Conservation (phyloP, 352 stramenopile species). For the Globisporangium nunn region DNA sequence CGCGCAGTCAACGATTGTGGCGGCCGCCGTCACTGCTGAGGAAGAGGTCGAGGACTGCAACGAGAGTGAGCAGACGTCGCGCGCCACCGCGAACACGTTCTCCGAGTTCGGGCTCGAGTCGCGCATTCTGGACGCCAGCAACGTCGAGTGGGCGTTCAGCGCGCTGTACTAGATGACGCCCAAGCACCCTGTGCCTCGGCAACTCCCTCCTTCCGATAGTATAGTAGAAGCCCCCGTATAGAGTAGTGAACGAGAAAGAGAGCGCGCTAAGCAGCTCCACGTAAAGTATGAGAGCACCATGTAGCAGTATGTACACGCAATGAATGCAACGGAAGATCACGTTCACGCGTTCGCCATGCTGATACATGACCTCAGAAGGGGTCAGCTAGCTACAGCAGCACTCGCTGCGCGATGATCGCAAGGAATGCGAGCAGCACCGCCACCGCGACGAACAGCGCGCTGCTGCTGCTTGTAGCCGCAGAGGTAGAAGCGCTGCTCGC, state of each 20-base stretch:
- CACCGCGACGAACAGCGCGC: slow-evolving; percentile 24
- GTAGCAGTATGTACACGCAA: slow-evolving; percentile 9
- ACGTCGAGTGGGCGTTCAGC: slow-evolving; percentile 74
- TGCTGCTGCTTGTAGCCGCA: neutral
- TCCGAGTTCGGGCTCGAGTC: slow-evolving; percentile 67
- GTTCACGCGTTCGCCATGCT: neutral
- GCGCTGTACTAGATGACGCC: slow-evolving; percentile 47
- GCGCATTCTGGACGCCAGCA: slow-evolving; percentile 44
- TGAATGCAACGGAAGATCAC: neutral
- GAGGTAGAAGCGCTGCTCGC: slow-evolving; percentile 11
- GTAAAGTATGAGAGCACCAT: slow-evolving; percentile 19
- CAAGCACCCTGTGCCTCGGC: neutral
- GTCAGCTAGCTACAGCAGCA: slow-evolving; percentile 2
- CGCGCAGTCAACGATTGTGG: neutral
- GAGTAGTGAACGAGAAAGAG: slow-evolving; percentile 13
- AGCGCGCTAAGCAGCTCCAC: slow-evolving; percentile 3
- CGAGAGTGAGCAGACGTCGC: slow-evolving; percentile 5
- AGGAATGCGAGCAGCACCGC: slow-evolving; percentile 27
- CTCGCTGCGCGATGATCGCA: slow-evolving; percentile 16
- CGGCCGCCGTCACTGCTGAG: neutral
- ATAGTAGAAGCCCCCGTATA: slow-evolving; percentile 7
- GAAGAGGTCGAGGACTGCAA: slow-evolving; percentile 6
- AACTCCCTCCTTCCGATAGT: slow-evolving; percentile 4
- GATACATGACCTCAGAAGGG: neutral
- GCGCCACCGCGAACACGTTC: slow-evolving; percentile 40